Percentiles rank a stretch among this genome's conserved stretches.
Evolutionary conservation across 495 filamentous ascomycete genomes (phyloP).

Genomic region (Xylaria sp.): DNA sequence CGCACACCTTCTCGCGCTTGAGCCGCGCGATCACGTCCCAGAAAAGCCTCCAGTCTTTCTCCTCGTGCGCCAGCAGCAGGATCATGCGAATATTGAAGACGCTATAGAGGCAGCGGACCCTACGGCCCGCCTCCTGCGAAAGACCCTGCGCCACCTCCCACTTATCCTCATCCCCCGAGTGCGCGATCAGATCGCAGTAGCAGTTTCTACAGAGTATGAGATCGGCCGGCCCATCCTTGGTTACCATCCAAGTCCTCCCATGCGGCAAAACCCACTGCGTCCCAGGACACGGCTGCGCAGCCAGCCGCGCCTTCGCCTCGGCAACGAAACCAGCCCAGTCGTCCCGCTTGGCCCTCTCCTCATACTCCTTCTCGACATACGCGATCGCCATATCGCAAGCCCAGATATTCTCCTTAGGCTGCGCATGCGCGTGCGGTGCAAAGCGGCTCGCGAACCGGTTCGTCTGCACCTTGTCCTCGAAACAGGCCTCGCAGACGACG

Average conservation of each 20-base stretch:
- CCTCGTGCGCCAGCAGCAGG: conserved; percentile 40
- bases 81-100: conserved; percentile 38
- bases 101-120: conserved; percentile 37
- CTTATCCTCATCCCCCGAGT: conserved; percentile 40
- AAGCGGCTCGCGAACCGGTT: conserved; percentile 40
- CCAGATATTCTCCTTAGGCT: conserved; percentile 42
- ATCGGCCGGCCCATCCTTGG: conserved; percentile 35
- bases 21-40: conserved; percentile 39
- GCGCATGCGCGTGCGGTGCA: conserved; percentile 23
- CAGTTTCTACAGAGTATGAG: conserved; percentile 46
- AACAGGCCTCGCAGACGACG: conserved; percentile 46
- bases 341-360: conserved; percentile 31
- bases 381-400: conserved; percentile 43
- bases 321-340: conserved; percentile 42
- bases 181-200: conserved; percentile 45
- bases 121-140: conserved; percentile 16
- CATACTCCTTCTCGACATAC: conserved; percentile 42
- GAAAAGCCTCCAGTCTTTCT: conserved; percentile 37
- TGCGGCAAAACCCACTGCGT: conserved; percentile 19
- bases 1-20: conserved; percentile 37
- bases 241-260: conserved; percentile 45
- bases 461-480: conserved; percentile 44
- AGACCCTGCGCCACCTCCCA: conserved; percentile 29
- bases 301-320: conserved; percentile 34
- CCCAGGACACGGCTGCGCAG: conserved; percentile 34